Conservation (phyloP, 352 stramenopile species). For the Phytophthora cactorum region DNA sequence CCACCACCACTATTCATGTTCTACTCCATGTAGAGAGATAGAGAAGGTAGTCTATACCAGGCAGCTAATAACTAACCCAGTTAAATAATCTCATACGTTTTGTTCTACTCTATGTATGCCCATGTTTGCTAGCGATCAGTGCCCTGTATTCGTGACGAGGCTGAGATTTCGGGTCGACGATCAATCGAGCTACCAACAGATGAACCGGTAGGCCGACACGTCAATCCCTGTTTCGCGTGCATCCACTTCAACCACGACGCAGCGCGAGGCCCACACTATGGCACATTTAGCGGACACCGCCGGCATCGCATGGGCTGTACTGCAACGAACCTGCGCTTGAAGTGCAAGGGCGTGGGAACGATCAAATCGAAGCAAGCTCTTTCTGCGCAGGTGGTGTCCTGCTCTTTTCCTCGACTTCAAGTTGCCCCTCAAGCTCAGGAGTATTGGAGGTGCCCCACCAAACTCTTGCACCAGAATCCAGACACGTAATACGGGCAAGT, state of each 20-base stretch:
- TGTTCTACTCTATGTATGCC: no score
- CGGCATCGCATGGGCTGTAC: conserved; percentile 14
- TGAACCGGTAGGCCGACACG: conserved; percentile 13
- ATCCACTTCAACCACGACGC: conserved; percentile 31
- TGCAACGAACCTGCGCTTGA: conserved; percentile 26
- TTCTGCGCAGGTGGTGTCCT: conserved; percentile 33
- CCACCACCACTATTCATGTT: background rate
- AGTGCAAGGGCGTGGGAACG: conserved; percentile 25
- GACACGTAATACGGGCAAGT: conserved; percentile 24
- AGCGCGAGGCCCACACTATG: conserved; percentile 7
- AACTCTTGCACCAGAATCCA: conserved; percentile 37
- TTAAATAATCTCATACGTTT: no score
- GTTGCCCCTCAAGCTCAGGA: conserved; percentile 22
- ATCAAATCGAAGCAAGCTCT: conserved; percentile 36
- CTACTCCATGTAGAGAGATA: conserved; percentile 1
- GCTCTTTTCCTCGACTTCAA: conserved; percentile 43
- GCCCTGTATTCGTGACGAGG: conserved; percentile 2
- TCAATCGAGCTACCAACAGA: background rate
- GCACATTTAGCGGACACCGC: conserved; percentile 16
- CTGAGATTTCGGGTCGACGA: background rate
- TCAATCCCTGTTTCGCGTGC: conserved; percentile 18
- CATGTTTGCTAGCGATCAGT: background rate
- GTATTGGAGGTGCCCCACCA: conserved; percentile 29
- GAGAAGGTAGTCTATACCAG: no score
- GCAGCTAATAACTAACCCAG: no score